A percentile compares a stretch with the other conserved stretches of the same genome.
phyloP scores from a whole-genome alignment of 192 early-diverging fungal species.

The Spinellus fusiger region DNA sequence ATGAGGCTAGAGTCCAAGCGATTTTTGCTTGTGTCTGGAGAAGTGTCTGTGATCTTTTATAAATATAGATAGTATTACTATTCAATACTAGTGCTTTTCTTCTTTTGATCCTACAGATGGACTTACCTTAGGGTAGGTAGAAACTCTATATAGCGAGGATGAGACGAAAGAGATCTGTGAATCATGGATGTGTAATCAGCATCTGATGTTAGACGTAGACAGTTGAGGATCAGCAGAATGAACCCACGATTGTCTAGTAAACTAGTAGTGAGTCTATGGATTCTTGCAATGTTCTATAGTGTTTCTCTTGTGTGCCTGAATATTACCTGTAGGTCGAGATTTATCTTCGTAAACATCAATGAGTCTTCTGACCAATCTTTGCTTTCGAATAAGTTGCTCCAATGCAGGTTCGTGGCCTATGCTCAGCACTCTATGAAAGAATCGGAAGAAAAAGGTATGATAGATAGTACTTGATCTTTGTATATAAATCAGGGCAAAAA shows the following conservation, averaged over 20 bases:
- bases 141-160: slow-evolving; percentile 18
- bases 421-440: slow-evolving; percentile 10
- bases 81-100: background rate
- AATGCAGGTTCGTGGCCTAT: slow-evolving; percentile 13
- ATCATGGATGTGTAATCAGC: slow-evolving; percentile 8
- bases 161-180: slow-evolving; percentile 4
- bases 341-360: slow-evolving; percentile 23
- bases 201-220: slow-evolving; percentile 19
- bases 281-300: background rate
- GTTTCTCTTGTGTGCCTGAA: background rate
- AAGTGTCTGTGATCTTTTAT: slow-evolving; percentile 15
- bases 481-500: background rate
- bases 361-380: slow-evolving; percentile 19
- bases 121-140: slow-evolving; percentile 17
- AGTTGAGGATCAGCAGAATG: slow-evolving; percentile 27
- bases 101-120: background rate
- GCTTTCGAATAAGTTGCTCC: slow-evolving; percentile 14
- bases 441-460: slow-evolving; percentile 26
- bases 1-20: slow-evolving; percentile 20
- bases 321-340: slow-evolving; percentile 20
- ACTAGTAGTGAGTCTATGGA: background rate
- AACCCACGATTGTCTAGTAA: slow-evolving; percentile 23
- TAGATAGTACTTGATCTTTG: slow-evolving; percentile 25
- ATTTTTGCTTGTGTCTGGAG: slow-evolving; percentile 10
- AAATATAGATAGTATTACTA: background rate